phyloP scores from a whole-genome alignment of 2,329 filamentous ascomycete species.

The Fusarium praegraminearum region DNA sequence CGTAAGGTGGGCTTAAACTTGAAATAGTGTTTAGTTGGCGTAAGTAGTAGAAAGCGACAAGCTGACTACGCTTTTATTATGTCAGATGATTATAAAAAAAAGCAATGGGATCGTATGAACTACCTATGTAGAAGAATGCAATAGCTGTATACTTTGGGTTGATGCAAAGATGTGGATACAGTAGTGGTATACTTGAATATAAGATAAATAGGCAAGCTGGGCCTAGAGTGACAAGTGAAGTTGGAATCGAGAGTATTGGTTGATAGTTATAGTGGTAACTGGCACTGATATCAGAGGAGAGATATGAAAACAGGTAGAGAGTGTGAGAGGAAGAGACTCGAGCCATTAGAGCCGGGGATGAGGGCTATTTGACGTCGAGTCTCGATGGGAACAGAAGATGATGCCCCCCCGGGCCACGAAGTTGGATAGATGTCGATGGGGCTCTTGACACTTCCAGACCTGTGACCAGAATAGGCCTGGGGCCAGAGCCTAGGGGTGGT shows the following conservation, averaged over 20 bases:
- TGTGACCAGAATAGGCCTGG: conserved; percentile 29
- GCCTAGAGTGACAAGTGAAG: background rate
- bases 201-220: background rate
- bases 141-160: conserved; percentile 7
- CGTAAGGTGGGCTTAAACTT: conserved; percentile 17
- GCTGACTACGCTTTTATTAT: conserved; percentile 28
- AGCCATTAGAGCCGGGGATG: conserved; percentile 31
- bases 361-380: conserved; percentile 37
- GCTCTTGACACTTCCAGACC: conserved; percentile 27
- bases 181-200: background rate
- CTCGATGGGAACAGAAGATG: conserved; percentile 27
- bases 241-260: background rate
- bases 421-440: conserved; percentile 35
- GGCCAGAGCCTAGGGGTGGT: conserved; percentile 22
- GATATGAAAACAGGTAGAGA: background rate
- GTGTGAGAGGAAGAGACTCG: conserved; percentile 8
- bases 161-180: conserved; percentile 1
- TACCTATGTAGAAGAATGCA: conserved; percentile 11
- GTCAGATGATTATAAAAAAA: conserved; percentile 23
- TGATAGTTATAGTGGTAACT: conserved; percentile 13
- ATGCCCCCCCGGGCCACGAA: conserved; percentile 30
- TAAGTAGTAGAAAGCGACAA: conserved; percentile 18
- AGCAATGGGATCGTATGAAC: conserved; percentile 4
- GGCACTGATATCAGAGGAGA: conserved; percentile 7
- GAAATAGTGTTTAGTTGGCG: conserved; percentile 8